These are phyloP conservation scores for Claviceps fusiformis DNA, from an alignment of 2,329 filamentous ascomycete species.

Conservation along the genomic window DNA sequence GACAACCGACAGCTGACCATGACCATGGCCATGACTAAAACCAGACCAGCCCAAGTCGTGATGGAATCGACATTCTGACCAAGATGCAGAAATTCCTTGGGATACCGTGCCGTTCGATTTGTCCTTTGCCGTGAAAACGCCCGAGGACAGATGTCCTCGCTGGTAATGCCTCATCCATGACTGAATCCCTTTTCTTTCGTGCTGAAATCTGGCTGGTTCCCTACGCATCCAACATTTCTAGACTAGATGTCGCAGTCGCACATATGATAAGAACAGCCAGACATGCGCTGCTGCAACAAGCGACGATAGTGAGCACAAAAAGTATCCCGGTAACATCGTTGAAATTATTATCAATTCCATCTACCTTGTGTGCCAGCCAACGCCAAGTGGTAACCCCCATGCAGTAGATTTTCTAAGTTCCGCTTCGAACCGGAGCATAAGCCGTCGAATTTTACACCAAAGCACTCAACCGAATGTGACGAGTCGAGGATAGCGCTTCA, in stretches of 20 bases:
- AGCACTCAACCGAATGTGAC: not conserved
- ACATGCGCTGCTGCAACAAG: not conserved
- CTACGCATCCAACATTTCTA: not conserved
- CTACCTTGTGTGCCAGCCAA: conserved; percentile 10
- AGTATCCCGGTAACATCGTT: not conserved
- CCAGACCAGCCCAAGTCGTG: no score
- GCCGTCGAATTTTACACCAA: not conserved
- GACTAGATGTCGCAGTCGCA: not conserved
- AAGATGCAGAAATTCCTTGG: no score
- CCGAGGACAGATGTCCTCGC: not conserved
- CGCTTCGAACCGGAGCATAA: not conserved
- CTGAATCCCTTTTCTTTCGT: not conserved
- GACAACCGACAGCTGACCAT: not conserved
- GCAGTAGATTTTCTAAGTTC: not conserved
- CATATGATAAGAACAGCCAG: not conserved
- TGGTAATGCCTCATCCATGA: not conserved
- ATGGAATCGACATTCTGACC: no score
- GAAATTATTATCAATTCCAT: conserved; percentile 8
- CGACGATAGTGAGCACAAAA: not conserved
- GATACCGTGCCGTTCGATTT: no score
- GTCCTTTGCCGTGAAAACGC: no score
- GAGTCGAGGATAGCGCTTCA: not conserved
- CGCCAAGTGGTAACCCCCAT: conserved; percentile 1
- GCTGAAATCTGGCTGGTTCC: not conserved
- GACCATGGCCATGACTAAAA: not conserved